These are phyloP conservation scores for Chondrostereum purpureum DNA, from an alignment of 1,284 basidiomycete species.

Conservation along the genomic window DNA sequence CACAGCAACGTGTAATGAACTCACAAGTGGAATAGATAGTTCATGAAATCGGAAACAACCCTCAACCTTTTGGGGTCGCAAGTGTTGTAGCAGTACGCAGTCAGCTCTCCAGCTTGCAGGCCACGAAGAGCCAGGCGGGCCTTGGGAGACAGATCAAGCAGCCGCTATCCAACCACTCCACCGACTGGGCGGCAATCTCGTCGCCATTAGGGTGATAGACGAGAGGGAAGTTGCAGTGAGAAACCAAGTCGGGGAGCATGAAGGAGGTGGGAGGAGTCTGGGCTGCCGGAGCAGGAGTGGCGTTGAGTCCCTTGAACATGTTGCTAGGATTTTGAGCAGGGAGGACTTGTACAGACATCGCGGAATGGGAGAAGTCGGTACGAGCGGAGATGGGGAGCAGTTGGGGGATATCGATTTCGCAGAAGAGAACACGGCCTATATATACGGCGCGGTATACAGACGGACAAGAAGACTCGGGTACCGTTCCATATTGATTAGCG, in stretches of 20 bases:
- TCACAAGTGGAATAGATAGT: slow-evolving; percentile 48
- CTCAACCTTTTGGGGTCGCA: slow-evolving; percentile 49
- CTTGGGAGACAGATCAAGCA: slow-evolving; percentile 45
- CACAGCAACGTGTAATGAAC: slow-evolving; percentile 11
- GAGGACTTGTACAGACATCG: background rate
- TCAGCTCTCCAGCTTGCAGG: slow-evolving; percentile 59
- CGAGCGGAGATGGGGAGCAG: background rate
- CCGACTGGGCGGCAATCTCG: slow-evolving; percentile 46
- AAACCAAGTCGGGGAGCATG: slow-evolving; percentile 59
- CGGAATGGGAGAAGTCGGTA: background rate
- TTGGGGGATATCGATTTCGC: background rate
- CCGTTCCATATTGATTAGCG: background rate
- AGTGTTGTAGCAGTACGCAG: slow-evolving; percentile 57
- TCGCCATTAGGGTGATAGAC: slow-evolving; percentile 48
- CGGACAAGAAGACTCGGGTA: background rate
- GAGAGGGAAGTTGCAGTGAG: slow-evolving; percentile 51
- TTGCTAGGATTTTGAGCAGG: background rate
- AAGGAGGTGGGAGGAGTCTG: slow-evolving; percentile 28
- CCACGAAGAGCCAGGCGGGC: slow-evolving; percentile 46
- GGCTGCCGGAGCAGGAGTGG: background rate
- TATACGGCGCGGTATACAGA: background rate
- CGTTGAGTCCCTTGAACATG: background rate
- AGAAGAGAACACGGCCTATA: background rate
- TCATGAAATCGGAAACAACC: slow-evolving; percentile 55
- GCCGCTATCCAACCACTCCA: slow-evolving; percentile 48